These are phyloP conservation scores for Phytophthora quininea DNA, from an alignment of 352 stramenopile species.

Conservation along the genomic window DNA sequence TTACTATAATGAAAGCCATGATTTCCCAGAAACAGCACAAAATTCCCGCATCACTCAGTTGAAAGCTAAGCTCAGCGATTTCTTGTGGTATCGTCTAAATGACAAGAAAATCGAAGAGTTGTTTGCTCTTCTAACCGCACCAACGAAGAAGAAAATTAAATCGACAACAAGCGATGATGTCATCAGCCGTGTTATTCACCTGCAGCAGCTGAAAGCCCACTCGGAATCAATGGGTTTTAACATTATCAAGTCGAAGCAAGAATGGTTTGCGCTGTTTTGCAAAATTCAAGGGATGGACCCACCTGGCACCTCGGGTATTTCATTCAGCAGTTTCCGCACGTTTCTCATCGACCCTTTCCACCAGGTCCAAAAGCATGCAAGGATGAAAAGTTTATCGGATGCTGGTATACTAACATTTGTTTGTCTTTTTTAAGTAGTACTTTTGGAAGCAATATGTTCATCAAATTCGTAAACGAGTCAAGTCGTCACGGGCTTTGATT, in stretches of 20 bases:
- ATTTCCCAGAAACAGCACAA: slow-evolving; percentile 36
- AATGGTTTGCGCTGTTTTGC: slow-evolving; percentile 48
- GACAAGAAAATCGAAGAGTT: slow-evolving; percentile 26
- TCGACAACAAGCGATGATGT: not conserved
- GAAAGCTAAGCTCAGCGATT: slow-evolving; percentile 31
- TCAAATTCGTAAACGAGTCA: slow-evolving; percentile 11
- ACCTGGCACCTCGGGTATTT: slow-evolving; percentile 10
- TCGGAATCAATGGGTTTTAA: slow-evolving; percentile 12
- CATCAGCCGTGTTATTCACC: slow-evolving; percentile 11
- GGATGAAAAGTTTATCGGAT: slow-evolving; percentile 3
- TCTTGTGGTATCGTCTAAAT: slow-evolving; percentile 33
- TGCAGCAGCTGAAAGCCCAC: slow-evolving; percentile 31
- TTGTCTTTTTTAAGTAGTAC: slow-evolving; percentile 14
- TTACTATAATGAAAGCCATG: slow-evolving; percentile 43
- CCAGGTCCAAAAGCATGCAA: slow-evolving; percentile 20
- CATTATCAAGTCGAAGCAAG: slow-evolving; percentile 36
- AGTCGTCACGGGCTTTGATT: slow-evolving; percentile 18
- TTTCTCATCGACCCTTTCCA: slow-evolving; percentile 54
- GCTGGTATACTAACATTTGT: not conserved
- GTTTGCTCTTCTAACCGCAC: slow-evolving; percentile 22
- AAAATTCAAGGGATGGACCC: slow-evolving; percentile 35
- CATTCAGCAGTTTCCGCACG: slow-evolving; percentile 37
- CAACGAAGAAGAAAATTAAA: not conserved
- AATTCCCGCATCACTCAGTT: slow-evolving; percentile 24
- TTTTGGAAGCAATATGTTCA: slow-evolving; percentile 42